Base-by-base conservation (phyloP, 1,139 yeast species). In the Scheffersomyces lignicola region DNA sequence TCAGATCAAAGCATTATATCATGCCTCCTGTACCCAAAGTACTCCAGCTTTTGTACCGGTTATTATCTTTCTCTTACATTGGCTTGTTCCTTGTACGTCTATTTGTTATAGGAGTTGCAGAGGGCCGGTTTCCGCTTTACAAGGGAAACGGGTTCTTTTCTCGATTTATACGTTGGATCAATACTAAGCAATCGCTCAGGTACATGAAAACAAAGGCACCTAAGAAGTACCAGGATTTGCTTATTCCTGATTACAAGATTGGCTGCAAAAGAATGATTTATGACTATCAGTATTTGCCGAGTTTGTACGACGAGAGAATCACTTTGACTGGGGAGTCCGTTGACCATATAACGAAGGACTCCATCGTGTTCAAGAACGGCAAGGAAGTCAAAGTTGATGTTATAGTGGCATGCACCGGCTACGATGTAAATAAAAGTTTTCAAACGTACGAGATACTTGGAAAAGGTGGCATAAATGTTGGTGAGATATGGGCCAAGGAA, bases 401-500 rank as follows among this genome's bases (percentile, higher is more conserved):
- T 15, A 65, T 69, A 31, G 69, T 68, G 24, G 74, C 73, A 4
- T 69, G 75, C 45, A 67, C 73, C 22, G 75, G 75, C 3, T 69
- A 69, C 44, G 49, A 65, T 34, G 33, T 58, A 16, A 35, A 25
- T 2, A 49, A 45, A 27, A 49, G 60, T 32, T 48, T 50, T 31
- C 28, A 30, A 4, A 53, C 54, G 3, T 52, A 49, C 31, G 35
- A 50, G n/a, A 40, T 62, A 12, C 35, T 42, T 11, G 73, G 73
- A 3, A 44, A 51, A 11, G 45, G 61, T 33, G 65, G 64, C 1
- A 34, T 39, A n/a, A 38, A 51, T 13, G 31, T 62, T 3, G 23
- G 29, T 11, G 28, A 43, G 4, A 27, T 38, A 4, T 67, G 73
- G 73, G 30, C 34, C 1, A 48, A 55, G 7, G 54, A 62, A 17